Evolutionary conservation across 306 rosid genomes (phyloP), one percentile per base, ranked within the genome.

Genomic region (Parietaria judaica): DNA sequence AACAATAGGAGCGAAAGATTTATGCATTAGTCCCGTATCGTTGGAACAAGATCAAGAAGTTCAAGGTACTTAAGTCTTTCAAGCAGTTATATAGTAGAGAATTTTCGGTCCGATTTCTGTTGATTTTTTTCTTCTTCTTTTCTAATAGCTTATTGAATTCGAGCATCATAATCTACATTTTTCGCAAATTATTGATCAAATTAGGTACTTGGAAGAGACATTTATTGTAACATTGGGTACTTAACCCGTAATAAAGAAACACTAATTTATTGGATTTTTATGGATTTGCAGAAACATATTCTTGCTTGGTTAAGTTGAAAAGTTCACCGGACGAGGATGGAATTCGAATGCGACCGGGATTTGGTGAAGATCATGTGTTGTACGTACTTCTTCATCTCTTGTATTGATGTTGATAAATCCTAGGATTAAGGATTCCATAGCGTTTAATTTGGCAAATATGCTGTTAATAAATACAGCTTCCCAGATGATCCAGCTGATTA

Each of bases 251-350:
- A 23, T 23, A 23, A 23, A 23, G 2, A 23, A 23, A 23, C 31
- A 23, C 31, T 23, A 23, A 1, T 23, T 23, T 23, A 23, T 23
- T 23, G 31, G 31, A 23, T 23, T 23, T 23, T 23, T 23, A 23
- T 23, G 7, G 51, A 50, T 58, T 66, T n/a, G 38, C 76, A 73
- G 79, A 70, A 63, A 66, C 61, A 54, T 73, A 66, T 55, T 51
- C 72, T 53, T 78, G 76, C 65, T 56, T 47, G 56, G 49, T 73
- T 36, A 73, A 69, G 64, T 46, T 78, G 73, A 78, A 60, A 51
- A 73, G 76, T 63, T 78, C 76, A 55, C 48, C 70, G 49, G 68
- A 78, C 11, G 73, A 66, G 50, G 65, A 73, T 53, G 70, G 65
- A 15, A 46, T 73, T 39, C 60, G 37, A 14, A 66, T 73, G 73